Evolutionary conservation across 805 yeast genomes (phyloP), one percentile per base, ranked within the genome.

Genomic region (Saccharomycopsis selenospora): DNA sequence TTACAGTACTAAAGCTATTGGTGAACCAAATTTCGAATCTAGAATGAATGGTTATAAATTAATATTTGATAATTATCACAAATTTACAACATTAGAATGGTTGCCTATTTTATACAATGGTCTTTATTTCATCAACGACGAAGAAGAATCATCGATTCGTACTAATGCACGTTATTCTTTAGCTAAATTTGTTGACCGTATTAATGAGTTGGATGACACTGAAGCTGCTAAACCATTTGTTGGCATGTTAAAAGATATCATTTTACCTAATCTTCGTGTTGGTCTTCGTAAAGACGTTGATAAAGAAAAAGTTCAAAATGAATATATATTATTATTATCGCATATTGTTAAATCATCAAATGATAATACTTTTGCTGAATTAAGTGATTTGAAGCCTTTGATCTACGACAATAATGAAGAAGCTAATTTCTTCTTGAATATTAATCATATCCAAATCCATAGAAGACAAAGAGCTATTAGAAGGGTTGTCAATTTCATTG

Each of bases 391-490:
- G 89, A 73, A 75, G 49, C 70, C 75, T 1, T 65, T 91, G 36
- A 64, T 82, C 1, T 73, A 69, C 57, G 71, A 75, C 45, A 82
- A 81, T 38, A 95, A 88, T 57, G 91, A 82, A 30, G 97, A 89
- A 57, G 84, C 88, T 3, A 82, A 87, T 63, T 85, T 87, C 60
- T 87, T 87, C 65, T 61, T 67, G 40, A 88, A 89, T 57, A 72
- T 93, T 43, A 75, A 73, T 51, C 96, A 91, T 62, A 80, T 91
- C 30, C 99, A 91, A 66, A 58, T 83, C 7, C 88, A 83, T 59
- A 78, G 95, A 66, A 82, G 96, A 57, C 89, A 85, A 62, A 75
- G 89, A 57, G 95, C 98, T 0, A 72, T 91, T 20, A 75, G 79
- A 57, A 73, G 85, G 50, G 65, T 90, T 25, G 72, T 73, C 8